Evolutionary conservation across 495 filamentous ascomycete genomes (phyloP).

Genomic region (Friedmanniomyces endolithicus): DNA sequence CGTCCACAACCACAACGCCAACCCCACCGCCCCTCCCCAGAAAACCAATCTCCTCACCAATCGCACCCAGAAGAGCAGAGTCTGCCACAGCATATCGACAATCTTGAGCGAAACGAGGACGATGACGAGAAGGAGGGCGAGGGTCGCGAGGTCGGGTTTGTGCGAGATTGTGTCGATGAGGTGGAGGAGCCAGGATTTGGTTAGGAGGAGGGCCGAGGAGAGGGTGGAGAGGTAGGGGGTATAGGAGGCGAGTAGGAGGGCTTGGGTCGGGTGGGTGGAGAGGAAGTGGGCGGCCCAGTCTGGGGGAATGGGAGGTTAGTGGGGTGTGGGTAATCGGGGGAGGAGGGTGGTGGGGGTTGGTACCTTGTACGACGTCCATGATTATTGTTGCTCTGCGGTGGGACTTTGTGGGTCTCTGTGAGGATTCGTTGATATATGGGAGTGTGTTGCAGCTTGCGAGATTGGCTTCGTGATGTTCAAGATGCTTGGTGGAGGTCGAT

Average conservation of each 20-base stretch:
- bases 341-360: not conserved
- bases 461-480: too few species aligned
- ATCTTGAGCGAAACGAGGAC: slow-evolving; percentile 53
- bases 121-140: slow-evolving; percentile 42
- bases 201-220: slow-evolving; percentile 4
- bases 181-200: slow-evolving; percentile 30
- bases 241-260: not conserved
- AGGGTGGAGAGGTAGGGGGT: slow-evolving; percentile 12
- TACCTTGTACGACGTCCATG: slow-evolving; percentile 12
- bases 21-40: slow-evolving; percentile 41
- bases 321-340: not conserved
- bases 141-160: slow-evolving; percentile 49
- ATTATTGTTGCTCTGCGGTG: not conserved
- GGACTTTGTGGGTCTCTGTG: not conserved
- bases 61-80: slow-evolving; percentile 62
- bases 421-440: not conserved
- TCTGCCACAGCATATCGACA: slow-evolving; percentile 51
- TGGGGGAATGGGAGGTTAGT: not conserved
- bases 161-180: slow-evolving; percentile 39
- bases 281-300: slow-evolving; percentile 21
- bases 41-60: slow-evolving; percentile 46
- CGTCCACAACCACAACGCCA: slow-evolving; percentile 46
- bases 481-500: too few species aligned
- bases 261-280: slow-evolving; percentile 1
- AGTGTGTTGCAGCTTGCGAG: too few species aligned